Conservation (phyloP, 192 early-diverging fungal species). For the Backusella tarrabulga region DNA sequence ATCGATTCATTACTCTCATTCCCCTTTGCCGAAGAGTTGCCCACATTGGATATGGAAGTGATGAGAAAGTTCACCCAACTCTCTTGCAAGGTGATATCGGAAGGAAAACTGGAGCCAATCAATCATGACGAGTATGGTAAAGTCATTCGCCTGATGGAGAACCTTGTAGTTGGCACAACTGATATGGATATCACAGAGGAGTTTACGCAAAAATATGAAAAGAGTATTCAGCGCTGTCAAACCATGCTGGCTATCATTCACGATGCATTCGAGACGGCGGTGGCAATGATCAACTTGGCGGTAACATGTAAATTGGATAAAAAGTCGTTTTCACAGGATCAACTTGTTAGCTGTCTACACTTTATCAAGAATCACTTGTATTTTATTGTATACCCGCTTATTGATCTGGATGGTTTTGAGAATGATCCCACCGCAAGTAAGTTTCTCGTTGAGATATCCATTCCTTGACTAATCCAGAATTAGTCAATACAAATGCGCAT, state of each 20-base stretch:
- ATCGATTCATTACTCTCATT: background rate
- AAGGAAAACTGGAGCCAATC: background rate
- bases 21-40: background rate
- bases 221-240: background rate
- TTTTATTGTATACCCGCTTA: constrained; percentile 27
- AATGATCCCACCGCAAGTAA: background rate
- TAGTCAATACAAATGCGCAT: background rate
- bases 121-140: background rate
- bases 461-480: background rate
- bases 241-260: background rate
- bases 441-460: background rate
- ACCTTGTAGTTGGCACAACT: background rate
- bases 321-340: constrained; percentile 16
- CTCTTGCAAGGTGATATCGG: background rate
- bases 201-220: background rate
- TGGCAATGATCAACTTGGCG: constrained; percentile 10
- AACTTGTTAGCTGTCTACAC: constrained; percentile 19
- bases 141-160: constrained; percentile 11
- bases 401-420: constrained; percentile 8
- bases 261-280: constrained; percentile 10
- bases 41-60: constrained; percentile 3
- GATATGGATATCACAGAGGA: constrained; percentile 13
- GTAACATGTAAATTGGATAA: constrained; percentile 19
- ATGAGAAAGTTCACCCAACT: constrained; percentile 1
- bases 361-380: constrained; percentile 24